Base-by-base conservation (phyloP, 2,329 filamentous ascomycete species). In the Aspergillus novofumigatus region DNA sequence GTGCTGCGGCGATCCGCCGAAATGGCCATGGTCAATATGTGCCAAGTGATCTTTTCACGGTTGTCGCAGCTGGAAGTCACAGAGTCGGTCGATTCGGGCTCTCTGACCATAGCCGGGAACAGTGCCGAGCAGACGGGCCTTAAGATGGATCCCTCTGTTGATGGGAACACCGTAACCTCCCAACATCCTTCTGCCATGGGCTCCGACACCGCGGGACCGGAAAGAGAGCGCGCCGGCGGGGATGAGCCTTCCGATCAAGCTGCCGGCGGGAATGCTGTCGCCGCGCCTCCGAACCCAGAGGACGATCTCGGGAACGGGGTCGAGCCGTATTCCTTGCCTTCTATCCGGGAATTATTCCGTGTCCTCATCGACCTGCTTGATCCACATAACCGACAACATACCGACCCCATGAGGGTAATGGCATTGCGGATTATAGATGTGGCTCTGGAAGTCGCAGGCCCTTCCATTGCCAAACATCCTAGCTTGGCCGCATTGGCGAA, bases 11-110 rank as follows among this genome's bases (percentile, higher is more conserved):
- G 92, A 62, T 96, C 92, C 21, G 94, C 94, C 1, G 94, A 99
- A 75, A 94, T 96, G 69, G 89, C 92, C 54, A 97, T 99, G 92
- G 91, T 97, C 49, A 91, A 91, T 64, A 99, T 99, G 94, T 97
- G 94, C 71, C 94, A 99, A 76, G 92, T 96, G 63, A 96, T 99
- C 67, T 99, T 99, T 71, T 90, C 92, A 73, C 87, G 95, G 59
- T 78, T 99, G 53, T 96, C 96, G 73, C 87, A 92, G 62, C 79
- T 97, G 7, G 91, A 95, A 66, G 82, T 90, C 49, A 88, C 92
- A 69, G 84, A 86, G 23, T 86, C 86, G 11, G 83, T 88, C 41
- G 85, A 89, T 60, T 76, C 83, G 6, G 84, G 87, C 38, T 83
- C 83, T 3, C 75, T 90, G 56, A 88, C 91, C 55, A 83, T 84